Conservation (phyloP, 1,284 basidiomycete species). For the Caloboletus firmus region DNA sequence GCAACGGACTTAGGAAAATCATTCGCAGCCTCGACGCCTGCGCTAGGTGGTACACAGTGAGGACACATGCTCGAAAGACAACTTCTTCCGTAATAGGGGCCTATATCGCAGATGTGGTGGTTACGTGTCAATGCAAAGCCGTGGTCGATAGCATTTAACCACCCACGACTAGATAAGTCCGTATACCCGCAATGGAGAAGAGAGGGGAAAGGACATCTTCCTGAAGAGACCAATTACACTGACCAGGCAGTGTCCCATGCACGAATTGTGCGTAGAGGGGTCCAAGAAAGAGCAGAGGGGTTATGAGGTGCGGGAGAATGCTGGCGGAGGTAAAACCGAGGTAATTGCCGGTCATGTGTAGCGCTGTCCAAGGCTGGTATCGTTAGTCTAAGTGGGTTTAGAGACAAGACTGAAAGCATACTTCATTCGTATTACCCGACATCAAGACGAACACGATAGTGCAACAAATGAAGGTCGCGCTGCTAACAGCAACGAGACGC, state of each 20-base stretch:
- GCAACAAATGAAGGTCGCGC: slow-evolving; percentile 57
- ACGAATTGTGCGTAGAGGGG: slow-evolving; percentile 73
- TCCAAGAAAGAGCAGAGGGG: slow-evolving; percentile 80
- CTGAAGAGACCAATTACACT: slow-evolving; percentile 51
- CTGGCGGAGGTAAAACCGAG: slow-evolving; percentile 26
- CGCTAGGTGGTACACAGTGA: slow-evolving; percentile 71
- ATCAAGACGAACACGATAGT: slow-evolving; percentile 43
- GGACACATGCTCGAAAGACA: slow-evolving; percentile 85
- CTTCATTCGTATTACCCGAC: slow-evolving; percentile 31
- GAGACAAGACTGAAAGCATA: slow-evolving; percentile 27
- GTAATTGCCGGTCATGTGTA: slow-evolving; percentile 17
- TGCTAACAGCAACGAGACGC: slow-evolving; percentile 56
- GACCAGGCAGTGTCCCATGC: slow-evolving; percentile 58
- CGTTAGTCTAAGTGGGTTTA: slow-evolving; percentile 9
- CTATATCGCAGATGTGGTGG: slow-evolving; percentile 39
- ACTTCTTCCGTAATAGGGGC: slow-evolving; percentile 92
- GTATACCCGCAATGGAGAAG: slow-evolving; percentile 54
- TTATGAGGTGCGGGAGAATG: slow-evolving; percentile 63
- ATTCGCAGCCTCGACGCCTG: slow-evolving; percentile 57
- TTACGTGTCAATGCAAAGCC: not conserved
- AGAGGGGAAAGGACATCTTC: slow-evolving; percentile 44
- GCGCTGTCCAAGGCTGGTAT: slow-evolving; percentile 15
- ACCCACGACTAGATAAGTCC: slow-evolving; percentile 82
- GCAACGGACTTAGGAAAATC: slow-evolving; percentile 80
- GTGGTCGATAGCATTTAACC: not conserved